These are phyloP conservation scores for Coniella vitis DNA, from an alignment of 2,329 filamentous ascomycete species.

Conservation along the genomic window DNA sequence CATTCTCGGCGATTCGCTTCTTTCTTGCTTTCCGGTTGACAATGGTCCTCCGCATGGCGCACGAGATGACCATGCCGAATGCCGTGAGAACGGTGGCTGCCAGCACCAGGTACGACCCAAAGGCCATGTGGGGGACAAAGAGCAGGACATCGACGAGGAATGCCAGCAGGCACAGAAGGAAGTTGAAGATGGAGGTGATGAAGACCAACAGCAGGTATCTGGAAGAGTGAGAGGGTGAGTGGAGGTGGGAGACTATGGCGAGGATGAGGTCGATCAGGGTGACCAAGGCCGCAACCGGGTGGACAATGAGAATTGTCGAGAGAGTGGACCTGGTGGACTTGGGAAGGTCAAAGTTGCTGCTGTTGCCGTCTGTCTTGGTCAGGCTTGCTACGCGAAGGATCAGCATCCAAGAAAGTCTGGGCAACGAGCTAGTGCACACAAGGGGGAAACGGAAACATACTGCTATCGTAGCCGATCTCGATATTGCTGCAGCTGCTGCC, in stretches of 20 bases:
- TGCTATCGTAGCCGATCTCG: constrained; percentile 77
- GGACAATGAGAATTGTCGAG: constrained; percentile 85
- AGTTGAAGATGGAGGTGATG: constrained; percentile 78
- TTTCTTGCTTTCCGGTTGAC: constrained; percentile 90
- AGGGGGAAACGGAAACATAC: constrained; percentile 43
- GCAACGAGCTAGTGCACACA: not conserved
- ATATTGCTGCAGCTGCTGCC: constrained; percentile 60
- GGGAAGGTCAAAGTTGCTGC: constrained; percentile 49
- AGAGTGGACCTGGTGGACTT: constrained; percentile 52
- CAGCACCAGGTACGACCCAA: constrained; percentile 91
- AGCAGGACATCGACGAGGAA: constrained; percentile 91
- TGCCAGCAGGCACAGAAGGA: constrained; percentile 75
- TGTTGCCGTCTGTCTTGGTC: constrained; percentile 11
- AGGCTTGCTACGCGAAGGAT: not conserved
- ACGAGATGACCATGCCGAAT: constrained; percentile 76
- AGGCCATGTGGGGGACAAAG: constrained; percentile 88
- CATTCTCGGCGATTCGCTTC: constrained; percentile 85
- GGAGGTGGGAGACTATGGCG: constrained; percentile 75
- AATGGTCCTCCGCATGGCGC: constrained; percentile 87
- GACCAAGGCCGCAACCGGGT: constrained; percentile 82
- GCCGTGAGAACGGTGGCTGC: constrained; percentile 82
- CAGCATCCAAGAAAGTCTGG: not conserved
- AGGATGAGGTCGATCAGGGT: constrained; percentile 79
- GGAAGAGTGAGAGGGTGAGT: constrained; percentile 80
- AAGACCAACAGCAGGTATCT: constrained; percentile 80